These are phyloP conservation scores for Fusarium oxysporum DNA, from an alignment of 2,329 filamentous ascomycete genomes.

Conservation along the genomic window DNA sequence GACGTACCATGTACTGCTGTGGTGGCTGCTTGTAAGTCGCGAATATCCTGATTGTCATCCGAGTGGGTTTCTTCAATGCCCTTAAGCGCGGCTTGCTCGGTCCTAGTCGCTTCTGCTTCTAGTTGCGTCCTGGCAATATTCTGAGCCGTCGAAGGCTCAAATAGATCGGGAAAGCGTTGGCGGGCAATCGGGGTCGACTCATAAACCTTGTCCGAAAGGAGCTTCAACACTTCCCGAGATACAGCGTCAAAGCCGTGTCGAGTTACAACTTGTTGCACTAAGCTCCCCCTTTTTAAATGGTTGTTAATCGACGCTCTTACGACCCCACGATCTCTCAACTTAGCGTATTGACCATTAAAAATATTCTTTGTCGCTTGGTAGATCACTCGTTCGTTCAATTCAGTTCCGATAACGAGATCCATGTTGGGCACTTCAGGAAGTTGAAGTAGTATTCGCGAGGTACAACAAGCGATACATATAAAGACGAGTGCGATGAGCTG, in stretches of 20 bases:
- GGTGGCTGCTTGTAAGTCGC: too few species aligned
- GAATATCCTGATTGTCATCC: too few species aligned
- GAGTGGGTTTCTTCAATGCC: too few species aligned
- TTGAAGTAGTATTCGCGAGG: accelerated
- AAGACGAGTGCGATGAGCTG: accelerated
- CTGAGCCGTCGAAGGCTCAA: accelerated
- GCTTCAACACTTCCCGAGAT: accelerated
- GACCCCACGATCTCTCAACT: accelerated
- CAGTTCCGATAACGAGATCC: accelerated
- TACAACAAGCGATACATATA: accelerated
- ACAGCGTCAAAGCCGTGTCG: background rate
- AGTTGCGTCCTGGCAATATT: accelerated
- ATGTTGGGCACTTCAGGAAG: accelerated
- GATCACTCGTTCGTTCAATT: accelerated
- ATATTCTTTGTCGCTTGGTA: background rate
- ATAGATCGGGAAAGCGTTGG: background rate
- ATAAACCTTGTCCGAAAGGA: background rate
- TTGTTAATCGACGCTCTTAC: accelerated
- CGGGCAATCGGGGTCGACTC: background rate
- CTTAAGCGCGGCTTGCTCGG: background rate
- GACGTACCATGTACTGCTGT: background rate
- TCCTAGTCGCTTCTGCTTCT: background rate
- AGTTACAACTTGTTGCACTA: background rate
- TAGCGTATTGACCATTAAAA: background rate
- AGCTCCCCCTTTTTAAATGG: accelerated